Base-by-base conservation (phyloP, 164 flowering plant species). In the Berberis thunbergii region DNA sequence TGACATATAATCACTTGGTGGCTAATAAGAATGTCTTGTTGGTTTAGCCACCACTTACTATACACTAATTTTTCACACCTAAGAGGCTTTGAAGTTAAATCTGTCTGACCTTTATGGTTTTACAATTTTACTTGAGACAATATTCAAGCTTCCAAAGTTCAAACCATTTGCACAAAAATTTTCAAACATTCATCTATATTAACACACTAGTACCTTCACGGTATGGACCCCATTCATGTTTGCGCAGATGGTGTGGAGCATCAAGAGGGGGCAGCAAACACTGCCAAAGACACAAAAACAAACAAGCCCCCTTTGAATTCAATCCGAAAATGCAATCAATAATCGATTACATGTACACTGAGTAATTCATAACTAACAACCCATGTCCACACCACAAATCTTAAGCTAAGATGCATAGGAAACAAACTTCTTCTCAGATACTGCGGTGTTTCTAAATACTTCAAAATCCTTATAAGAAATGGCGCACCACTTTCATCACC, bases 161-260 rank as follows among this genome's bases (percentile, higher is more conserved):
- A 26, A 26, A 26, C 26, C 26, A 26, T 26, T 26, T 26, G 26
- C 26, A 26, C 26, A 26, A 26, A 26, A 26, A 26, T 0, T 26
- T 26, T 26, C 26, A 26, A 26, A 26, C 26, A 26, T 26, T 26
- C 26, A 26, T 26, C 26, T 26, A 26, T 26, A 26, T 26, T 26
- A 26, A 26, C 26, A 26, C 26, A 26, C 26, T 26, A 41, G 54
- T 69, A 91, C 99, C 99, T 83, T 94, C 99, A 2, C 99, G 82
- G 72, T 80, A 94, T 6, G 86, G 72, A 72, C 69, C 95, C 99
- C 99, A 94, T 79, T 94, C 99, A 76, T 94, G 96, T 78, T 86
- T 91, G 26, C 99, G 89, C 66, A 94, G 70, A 84, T 94, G 99
- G 72, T 91, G 97, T 49, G 99, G 96, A 63, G 99, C 99, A 80